Evolutionary conservation across 768 basidiomycete genomes (phyloP).

Genomic region (Leccinellum albellum): DNA sequence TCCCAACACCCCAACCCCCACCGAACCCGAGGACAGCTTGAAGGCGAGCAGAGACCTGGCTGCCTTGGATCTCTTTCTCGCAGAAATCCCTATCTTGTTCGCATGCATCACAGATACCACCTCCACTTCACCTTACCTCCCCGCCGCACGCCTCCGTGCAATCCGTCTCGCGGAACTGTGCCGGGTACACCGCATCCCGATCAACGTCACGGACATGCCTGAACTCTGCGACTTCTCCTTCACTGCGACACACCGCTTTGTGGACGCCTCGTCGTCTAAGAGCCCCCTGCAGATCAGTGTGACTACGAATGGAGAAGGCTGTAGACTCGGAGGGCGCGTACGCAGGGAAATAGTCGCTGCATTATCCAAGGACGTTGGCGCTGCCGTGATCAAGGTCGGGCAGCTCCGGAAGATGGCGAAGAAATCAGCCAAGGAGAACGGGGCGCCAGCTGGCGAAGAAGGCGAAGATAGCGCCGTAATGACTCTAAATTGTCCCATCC

Average conservation of each 20-base stretch:
- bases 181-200: slow-evolving; percentile 55
- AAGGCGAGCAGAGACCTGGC: slow-evolving; percentile 36
- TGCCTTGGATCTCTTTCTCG: slow-evolving; percentile 48
- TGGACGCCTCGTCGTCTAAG: slow-evolving; percentile 42
- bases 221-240: slow-evolving; percentile 88
- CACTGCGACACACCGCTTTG: slow-evolving; percentile 79
- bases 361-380: slow-evolving; percentile 69
- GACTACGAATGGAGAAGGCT: slow-evolving; percentile 90
- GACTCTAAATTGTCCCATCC: slow-evolving; percentile 71
- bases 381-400: slow-evolving; percentile 72
- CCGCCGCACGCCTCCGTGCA: slow-evolving; percentile 44
- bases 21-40: not conserved
- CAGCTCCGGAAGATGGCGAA: slow-evolving; percentile 55
- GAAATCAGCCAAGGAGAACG: slow-evolving; percentile 24
- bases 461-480: slow-evolving; percentile 50
- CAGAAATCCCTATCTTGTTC: slow-evolving; percentile 38
- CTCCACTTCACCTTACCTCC: slow-evolving; percentile 36
- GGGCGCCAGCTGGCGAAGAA: slow-evolving; percentile 33
- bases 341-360: slow-evolving; percentile 76
- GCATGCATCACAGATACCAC: slow-evolving; percentile 84
- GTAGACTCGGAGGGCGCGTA: slow-evolving; percentile 75
- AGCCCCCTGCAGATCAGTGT: slow-evolving; percentile 72
- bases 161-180: slow-evolving; percentile 54
- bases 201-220: slow-evolving; percentile 87
- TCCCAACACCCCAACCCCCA: slow-evolving; percentile 22